Conservation (phyloP, 2,329 filamentous ascomycete species). For the Colletotrichum sp. region DNA sequence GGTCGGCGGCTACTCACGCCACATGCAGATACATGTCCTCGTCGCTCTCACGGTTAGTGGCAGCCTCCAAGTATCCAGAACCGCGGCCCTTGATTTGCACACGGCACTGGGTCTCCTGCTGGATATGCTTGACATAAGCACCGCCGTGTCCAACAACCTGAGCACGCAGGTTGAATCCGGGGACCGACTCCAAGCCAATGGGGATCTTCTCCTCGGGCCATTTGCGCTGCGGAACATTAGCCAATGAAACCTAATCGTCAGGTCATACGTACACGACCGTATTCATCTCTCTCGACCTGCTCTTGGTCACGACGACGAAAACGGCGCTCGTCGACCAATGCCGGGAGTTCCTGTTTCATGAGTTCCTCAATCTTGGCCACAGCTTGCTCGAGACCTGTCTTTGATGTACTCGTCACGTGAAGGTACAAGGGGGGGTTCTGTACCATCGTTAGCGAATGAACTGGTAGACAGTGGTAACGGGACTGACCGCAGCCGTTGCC, state of each 20-base stretch:
- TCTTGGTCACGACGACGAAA: constrained; percentile 86
- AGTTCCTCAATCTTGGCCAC: constrained; percentile 89
- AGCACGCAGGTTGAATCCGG: constrained; percentile 93
- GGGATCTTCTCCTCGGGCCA: constrained; percentile 97
- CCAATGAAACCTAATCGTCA: neutral
- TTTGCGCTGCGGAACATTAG: constrained; percentile 73
- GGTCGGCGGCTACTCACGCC: constrained; percentile 61
- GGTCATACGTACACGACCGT: constrained; percentile 73
- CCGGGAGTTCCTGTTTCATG: constrained; percentile 94
- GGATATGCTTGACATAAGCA: constrained; percentile 97
- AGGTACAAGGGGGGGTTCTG: constrained; percentile 94
- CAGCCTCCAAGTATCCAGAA: constrained; percentile 90
- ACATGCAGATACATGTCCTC: constrained; percentile 98
- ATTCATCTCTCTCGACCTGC: constrained; percentile 86
- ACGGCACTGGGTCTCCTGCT: constrained; percentile 91
- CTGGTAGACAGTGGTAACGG: neutral
- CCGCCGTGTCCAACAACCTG: constrained; percentile 95
- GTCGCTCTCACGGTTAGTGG: constrained; percentile 89
- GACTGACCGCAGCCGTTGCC: constrained; percentile 87
- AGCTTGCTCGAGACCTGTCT: constrained; percentile 89
- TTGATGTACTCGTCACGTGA: constrained; percentile 91
- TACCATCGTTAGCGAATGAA: neutral
- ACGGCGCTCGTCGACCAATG: constrained; percentile 91
- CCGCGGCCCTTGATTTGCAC: constrained; percentile 98
- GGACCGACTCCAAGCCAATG: constrained; percentile 87